Percentiles rank a stretch among this genome's conserved stretches.
Evolutionary conservation across 2,329 filamentous ascomycete species (phyloP).

Genomic region (Trichoderma koningiopsis): DNA sequence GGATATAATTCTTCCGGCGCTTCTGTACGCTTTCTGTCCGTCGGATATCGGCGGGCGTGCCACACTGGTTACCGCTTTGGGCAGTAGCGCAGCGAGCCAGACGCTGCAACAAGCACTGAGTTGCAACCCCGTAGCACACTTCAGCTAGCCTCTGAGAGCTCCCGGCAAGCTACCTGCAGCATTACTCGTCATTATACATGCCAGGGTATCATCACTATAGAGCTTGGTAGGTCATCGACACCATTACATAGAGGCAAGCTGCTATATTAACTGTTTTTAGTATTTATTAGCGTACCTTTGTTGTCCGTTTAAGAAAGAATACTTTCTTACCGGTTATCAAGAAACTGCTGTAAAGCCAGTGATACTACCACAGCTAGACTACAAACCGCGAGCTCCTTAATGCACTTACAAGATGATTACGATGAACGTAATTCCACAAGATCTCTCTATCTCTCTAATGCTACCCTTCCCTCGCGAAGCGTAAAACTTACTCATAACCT

Average conservation of each 20-base stretch:
- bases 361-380: neutral
- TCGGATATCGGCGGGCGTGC: neutral
- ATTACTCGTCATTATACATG: neutral
- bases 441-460: neutral
- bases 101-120: neutral
- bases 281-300: neutral
- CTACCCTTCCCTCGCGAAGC: neutral
- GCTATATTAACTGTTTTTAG: neutral
- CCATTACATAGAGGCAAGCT: neutral
- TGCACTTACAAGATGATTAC: neutral
- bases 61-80: neutral
- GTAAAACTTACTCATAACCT: neutral
- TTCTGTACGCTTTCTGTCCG: neutral
- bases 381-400: neutral
- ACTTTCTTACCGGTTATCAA: neutral
- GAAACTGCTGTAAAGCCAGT: neutral
- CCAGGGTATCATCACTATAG: neutral
- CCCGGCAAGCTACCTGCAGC: neutral
- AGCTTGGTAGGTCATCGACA: too few species aligned
- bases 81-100: neutral
- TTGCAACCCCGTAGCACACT: neutral
- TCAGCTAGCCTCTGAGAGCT: neutral
- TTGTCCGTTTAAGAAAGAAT: too few species aligned
- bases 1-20: slow-evolving; percentile 11
- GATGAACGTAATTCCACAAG: neutral